Evolutionary conservation across 2,329 filamentous ascomycete species (phyloP).

Genomic region (Alternaria solani): DNA sequence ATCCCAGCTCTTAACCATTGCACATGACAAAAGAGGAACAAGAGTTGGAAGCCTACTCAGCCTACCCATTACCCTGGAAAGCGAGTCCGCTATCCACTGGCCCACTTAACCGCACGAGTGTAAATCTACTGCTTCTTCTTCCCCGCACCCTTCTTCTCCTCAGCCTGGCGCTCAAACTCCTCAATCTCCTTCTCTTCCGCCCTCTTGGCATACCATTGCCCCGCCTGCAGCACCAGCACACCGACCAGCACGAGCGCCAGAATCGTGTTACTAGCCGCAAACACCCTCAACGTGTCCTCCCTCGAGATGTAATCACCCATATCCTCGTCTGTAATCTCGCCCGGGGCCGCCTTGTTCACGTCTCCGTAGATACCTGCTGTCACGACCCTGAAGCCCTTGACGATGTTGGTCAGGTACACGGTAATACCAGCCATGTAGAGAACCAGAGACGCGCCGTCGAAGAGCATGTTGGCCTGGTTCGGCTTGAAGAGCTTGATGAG

Average conservation of each 20-base stretch:
- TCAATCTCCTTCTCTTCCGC: slow-evolving; percentile 85
- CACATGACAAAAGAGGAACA: neutral
- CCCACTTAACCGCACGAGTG: neutral
- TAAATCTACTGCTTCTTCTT: slow-evolving; percentile 48
- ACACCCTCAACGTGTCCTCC: slow-evolving; percentile 89
- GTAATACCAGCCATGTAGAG: slow-evolving; percentile 86
- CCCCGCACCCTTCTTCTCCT: slow-evolving; percentile 41
- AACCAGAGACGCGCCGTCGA: slow-evolving; percentile 77
- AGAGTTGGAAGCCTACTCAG: neutral
- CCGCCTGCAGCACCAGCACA: slow-evolving; percentile 90
- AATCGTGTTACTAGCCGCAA: slow-evolving; percentile 96
- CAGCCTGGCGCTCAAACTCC: slow-evolving; percentile 63
- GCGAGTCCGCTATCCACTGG: neutral
- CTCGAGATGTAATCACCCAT: slow-evolving; percentile 75
- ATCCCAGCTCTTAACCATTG: neutral
- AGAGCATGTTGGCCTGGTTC: slow-evolving; percentile 92
- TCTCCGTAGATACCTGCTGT: slow-evolving; percentile 73
- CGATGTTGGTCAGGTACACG: slow-evolving; percentile 94
- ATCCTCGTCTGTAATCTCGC: slow-evolving; percentile 38
- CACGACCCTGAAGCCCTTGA: slow-evolving; percentile 89
- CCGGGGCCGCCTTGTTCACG: slow-evolving; percentile 41
- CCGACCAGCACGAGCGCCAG: slow-evolving; percentile 90
- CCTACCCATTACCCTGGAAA: neutral
- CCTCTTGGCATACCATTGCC: slow-evolving; percentile 97
- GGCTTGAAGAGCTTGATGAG: slow-evolving; percentile 94